Conservation (phyloP, 805 yeast genomes). For the Metschnikowia reukaufii region DNA sequence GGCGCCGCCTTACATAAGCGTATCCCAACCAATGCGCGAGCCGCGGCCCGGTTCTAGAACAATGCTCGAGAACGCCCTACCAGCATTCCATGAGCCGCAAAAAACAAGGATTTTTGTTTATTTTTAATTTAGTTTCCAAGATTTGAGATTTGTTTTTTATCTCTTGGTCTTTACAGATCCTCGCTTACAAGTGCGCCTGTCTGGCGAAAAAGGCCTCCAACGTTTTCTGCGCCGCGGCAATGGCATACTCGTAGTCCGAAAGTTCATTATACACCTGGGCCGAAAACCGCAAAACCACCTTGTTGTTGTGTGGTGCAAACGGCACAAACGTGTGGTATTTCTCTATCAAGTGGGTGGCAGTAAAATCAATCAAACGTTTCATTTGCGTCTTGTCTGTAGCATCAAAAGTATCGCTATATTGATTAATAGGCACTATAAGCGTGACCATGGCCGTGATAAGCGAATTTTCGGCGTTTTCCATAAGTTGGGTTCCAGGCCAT, state of each 20-base stretch:
- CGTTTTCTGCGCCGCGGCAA: conserved; percentile 9
- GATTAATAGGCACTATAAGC: conserved; percentile 36
- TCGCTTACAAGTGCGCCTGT: neutral
- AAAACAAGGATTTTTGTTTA: too few relatives aligned
- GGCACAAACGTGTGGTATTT: conserved; percentile 49
- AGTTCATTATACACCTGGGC: conserved; percentile 61
- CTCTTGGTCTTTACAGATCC: neutral
- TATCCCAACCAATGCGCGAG: neutral
- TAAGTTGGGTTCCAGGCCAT: conserved; percentile 38
- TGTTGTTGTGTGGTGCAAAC: conserved; percentile 37
- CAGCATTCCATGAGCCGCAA: neutral
- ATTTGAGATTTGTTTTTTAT: neutral
- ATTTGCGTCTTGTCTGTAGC: neutral
- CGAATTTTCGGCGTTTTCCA: conserved; percentile 37
- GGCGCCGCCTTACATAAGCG: neutral
- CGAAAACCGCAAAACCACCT: conserved; percentile 45
- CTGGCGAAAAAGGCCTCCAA: conserved; percentile 27
- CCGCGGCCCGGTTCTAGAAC: neutral
- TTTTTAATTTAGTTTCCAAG: too few relatives aligned
- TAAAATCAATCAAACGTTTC: conserved; percentile 4
- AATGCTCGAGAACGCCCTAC: neutral
- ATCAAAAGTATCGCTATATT: conserved; percentile 10
- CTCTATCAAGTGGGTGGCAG: conserved; percentile 9
- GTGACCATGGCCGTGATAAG: conserved; percentile 46
- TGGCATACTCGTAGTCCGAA: conserved; percentile 50